Conservation (phyloP, 495 filamentous ascomycete species). For the Aspergillus biplanus region DNA sequence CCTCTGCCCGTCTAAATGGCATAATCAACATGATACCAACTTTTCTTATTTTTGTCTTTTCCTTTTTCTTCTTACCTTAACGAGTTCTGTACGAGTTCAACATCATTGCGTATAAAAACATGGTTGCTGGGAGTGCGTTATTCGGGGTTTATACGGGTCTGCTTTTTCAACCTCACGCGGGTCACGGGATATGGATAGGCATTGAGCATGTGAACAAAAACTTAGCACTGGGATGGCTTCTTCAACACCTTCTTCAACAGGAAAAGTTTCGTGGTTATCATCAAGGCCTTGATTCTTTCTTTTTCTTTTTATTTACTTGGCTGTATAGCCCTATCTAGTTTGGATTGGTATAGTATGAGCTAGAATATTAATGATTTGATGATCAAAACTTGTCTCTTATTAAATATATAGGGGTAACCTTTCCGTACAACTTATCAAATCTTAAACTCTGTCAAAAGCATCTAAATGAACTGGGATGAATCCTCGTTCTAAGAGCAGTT, state of each 20-base stretch:
- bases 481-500: no score
- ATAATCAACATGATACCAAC: constrained; percentile 26
- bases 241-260: constrained; percentile 47
- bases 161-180: constrained; percentile 56
- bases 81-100: constrained; percentile 31
- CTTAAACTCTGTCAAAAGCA: no score
- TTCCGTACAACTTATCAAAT: no score
- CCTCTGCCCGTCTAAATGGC: constrained; percentile 77
- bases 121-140: constrained; percentile 40
- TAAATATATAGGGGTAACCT: no score
- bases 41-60: constrained; percentile 20
- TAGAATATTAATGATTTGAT: constrained; percentile 27
- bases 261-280: constrained; percentile 38
- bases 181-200: constrained; percentile 46
- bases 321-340: neutral
- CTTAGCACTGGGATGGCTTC: constrained; percentile 36
- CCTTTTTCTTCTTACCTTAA: constrained; percentile 14
- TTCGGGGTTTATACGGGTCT: constrained; percentile 49
- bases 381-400: constrained; percentile 1
- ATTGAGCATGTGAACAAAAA: constrained; percentile 42
- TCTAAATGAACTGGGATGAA: no score
- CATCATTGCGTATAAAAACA: constrained; percentile 34
- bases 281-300: constrained; percentile 7
- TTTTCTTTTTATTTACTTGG: neutral
- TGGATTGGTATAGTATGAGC: neutral